Conservation (phyloP, 768 basidiomycete species). For the Rhodotorula taiwanensis region DNA sequence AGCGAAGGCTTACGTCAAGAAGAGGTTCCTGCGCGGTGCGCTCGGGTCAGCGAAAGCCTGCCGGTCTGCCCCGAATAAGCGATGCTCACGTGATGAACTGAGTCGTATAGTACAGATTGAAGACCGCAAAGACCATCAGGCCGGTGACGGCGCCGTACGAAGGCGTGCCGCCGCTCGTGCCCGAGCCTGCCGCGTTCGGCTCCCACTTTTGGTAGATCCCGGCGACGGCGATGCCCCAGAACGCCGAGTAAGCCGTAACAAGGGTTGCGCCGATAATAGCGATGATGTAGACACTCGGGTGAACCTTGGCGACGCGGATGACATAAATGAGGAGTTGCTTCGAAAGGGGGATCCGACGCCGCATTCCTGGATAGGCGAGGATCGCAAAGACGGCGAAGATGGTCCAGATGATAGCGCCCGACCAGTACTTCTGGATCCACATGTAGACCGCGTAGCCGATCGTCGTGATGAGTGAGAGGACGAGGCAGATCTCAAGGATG, state of each 20-base stretch:
- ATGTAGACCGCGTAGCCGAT: conserved; percentile 37
- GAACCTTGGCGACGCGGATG: conserved; percentile 34
- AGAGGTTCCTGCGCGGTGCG: too few relatives aligned
- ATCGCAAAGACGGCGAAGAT: conserved; percentile 39
- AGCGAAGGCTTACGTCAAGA: conserved; percentile 25
- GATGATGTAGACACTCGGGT: conserved; percentile 36
- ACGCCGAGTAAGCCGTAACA: conserved; percentile 32
- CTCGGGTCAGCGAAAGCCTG: too few relatives aligned
- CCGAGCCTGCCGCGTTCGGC: conserved; percentile 19
- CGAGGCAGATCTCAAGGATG: conserved; percentile 37
- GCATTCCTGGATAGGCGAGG: conserved; percentile 36
- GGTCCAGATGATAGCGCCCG: conserved; percentile 42
- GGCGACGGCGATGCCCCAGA: conserved; percentile 35
- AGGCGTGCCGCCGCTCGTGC: conserved; percentile 25
- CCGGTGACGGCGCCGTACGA: conserved; percentile 32
- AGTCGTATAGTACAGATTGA: conserved; percentile 28
- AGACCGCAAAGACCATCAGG: conserved; percentile 36
- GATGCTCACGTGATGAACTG: neutral
- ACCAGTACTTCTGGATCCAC: conserved; percentile 28
- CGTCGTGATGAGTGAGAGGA: conserved; percentile 11
- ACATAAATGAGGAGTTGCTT: conserved; percentile 38
- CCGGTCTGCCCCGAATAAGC: conserved; percentile 5
- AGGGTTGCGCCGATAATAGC: conserved; percentile 34
- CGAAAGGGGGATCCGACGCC: conserved; percentile 30
- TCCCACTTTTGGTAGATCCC: conserved; percentile 29